Evolutionary conservation across 1,284 basidiomycete genomes (phyloP).

Genomic region (Phylloporus sp.): DNA sequence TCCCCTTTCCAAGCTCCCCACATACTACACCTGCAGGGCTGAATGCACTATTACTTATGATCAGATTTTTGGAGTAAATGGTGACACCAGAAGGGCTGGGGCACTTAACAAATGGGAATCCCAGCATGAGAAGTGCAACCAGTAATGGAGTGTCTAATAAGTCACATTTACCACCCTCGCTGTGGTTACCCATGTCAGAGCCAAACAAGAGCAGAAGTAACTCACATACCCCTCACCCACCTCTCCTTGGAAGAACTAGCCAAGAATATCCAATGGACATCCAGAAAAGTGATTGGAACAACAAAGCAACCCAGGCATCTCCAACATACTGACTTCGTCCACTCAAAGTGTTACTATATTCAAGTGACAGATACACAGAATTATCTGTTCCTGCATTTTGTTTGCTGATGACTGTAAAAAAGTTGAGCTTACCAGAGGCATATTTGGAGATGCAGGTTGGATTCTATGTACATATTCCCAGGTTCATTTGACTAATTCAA

Average conservation of each 20-base stretch:
- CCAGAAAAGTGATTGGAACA: conserved; percentile 11
- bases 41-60: conserved; percentile 57
- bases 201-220: conserved; percentile 21
- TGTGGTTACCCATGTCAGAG: conserved; percentile 32
- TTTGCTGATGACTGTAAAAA: conserved; percentile 84
- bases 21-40: conserved; percentile 50
- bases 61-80: conserved; percentile 65
- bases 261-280: conserved; percentile 21
- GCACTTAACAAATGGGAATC: conserved; percentile 20
- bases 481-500: conserved; percentile 2
- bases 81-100: conserved; percentile 47
- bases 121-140: conserved; percentile 1
- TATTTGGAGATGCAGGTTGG: conserved; percentile 79
- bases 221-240: conserved; percentile 13
- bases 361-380: conserved; percentile 89
- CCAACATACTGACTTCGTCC: conserved; percentile 50
- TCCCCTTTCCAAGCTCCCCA: conserved; percentile 73
- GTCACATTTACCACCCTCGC: conserved; percentile 16
- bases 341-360: conserved; percentile 73
- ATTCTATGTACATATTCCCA: background rate
- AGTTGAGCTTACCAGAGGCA: conserved; percentile 80
- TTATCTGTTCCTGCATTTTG: conserved; percentile 87
- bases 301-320: conserved; percentile 1
- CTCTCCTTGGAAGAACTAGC: conserved; percentile 3
- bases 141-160: conserved; percentile 15